phyloP scores from a whole-genome alignment of 805 yeast genomes.

The Candida tammaniensis region DNA sequence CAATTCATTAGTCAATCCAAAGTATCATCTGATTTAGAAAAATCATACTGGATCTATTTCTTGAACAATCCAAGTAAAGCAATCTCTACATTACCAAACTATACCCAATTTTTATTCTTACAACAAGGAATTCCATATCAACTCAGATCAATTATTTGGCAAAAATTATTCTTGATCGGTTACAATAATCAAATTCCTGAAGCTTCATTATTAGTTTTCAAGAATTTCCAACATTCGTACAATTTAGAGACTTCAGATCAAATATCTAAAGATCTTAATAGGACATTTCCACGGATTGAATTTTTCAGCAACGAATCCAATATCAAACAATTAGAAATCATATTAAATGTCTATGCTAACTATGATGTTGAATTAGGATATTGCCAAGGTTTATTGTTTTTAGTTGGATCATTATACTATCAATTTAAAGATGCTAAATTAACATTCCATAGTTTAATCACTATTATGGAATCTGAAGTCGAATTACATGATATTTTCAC shows the following conservation, averaged over 20 bases:
- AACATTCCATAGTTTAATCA: constrained; percentile 52
- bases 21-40: constrained; percentile 27
- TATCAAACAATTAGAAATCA: constrained; percentile 46
- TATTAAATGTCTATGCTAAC: constrained; percentile 60
- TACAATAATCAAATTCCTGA: constrained; percentile 30
- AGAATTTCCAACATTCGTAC: constrained; percentile 43
- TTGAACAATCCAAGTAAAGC: constrained; percentile 44
- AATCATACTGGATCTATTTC: constrained; percentile 44
- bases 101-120: constrained; percentile 42
- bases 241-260: constrained; percentile 36
- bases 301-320: constrained; percentile 47
- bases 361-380: constrained; percentile 66
- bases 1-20: constrained; percentile 17
- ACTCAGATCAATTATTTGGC: constrained; percentile 46
- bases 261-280: constrained; percentile 54
- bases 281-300: constrained; percentile 57
- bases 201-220: constrained; percentile 29
- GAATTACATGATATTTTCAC: constrained; percentile 51
- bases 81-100: constrained; percentile 45
- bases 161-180: constrained; percentile 31
- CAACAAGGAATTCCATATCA: constrained; percentile 46
- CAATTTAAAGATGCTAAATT: constrained; percentile 31
- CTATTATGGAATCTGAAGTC: constrained; percentile 55
- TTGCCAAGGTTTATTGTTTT: constrained; percentile 64
- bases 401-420: constrained; percentile 56